Evolutionary conservation across 257 asterid genomes (phyloP).

Genomic region (Solanum rostratum): DNA sequence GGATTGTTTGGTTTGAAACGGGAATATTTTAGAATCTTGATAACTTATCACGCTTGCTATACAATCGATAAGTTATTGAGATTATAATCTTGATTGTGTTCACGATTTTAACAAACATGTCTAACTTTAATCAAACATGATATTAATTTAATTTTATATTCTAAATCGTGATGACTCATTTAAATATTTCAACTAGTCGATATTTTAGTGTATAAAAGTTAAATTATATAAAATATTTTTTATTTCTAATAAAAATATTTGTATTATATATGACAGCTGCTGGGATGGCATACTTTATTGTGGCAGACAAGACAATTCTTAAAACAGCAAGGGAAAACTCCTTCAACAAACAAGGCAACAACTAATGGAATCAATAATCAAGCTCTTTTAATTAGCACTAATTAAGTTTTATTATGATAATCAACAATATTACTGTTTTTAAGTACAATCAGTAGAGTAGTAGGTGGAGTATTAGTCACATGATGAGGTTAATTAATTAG

Average conservation of each 20-base stretch:
- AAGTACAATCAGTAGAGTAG: not conserved
- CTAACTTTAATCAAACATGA: not conserved
- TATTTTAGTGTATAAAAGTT: not conserved
- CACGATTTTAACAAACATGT: not conserved
- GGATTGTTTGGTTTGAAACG: too few relatives aligned
- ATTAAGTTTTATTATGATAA: not conserved
- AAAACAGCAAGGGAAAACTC: constrained; percentile 72
- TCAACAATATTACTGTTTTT: not conserved
- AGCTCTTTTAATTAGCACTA: not conserved
- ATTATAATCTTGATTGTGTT: not conserved
- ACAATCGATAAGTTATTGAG: not conserved
- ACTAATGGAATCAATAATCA: not conserved
- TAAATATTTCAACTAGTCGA: too few relatives aligned
- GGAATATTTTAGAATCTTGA: not conserved
- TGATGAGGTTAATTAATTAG: not conserved
- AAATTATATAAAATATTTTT: not conserved
- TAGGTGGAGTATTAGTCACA: not conserved
- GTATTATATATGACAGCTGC: constrained; percentile 20
- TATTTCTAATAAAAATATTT: not conserved
- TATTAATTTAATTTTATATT: not conserved
- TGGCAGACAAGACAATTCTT: constrained; percentile 81
- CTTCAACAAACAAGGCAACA: constrained; percentile 20
- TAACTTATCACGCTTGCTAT: not conserved
- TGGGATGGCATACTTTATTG: constrained; percentile 86
- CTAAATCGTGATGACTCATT: not conserved